These are phyloP conservation scores for Paramecium sexaurelia DNA, from an alignment of 73 alveolate genomes.

Conservation along the genomic window DNA sequence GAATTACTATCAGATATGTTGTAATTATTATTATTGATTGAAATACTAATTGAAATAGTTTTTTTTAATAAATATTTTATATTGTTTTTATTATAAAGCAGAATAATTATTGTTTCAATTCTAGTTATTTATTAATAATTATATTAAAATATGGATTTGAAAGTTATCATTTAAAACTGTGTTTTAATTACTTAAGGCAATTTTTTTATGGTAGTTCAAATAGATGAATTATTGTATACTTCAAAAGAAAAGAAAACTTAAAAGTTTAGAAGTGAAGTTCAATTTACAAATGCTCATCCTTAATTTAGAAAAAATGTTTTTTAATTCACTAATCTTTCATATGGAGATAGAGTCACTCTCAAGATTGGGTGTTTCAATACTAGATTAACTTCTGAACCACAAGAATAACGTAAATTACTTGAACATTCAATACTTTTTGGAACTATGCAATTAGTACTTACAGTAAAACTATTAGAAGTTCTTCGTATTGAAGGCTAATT, in stretches of 20 bases:
- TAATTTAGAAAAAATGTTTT: conserved; percentile 77
- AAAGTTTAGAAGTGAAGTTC: conserved; percentile 80
- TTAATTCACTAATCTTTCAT: conserved; percentile 72
- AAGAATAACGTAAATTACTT: conserved; percentile 72
- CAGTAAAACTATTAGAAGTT: conserved; percentile 74
- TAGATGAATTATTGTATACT: conserved; percentile 80
- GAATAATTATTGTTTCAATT: neutral
- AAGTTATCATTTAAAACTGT: conserved; percentile 74
- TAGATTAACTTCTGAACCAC: conserved; percentile 70
- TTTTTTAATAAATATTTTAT: neutral
- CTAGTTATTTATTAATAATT: neutral
- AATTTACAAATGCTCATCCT: conserved; percentile 65
- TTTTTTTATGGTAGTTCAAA: conserved; percentile 78
- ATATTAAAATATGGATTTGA: conserved; percentile 63
- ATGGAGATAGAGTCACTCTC: conserved; percentile 78
- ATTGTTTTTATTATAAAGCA: neutral
- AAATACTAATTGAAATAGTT: too few species aligned
- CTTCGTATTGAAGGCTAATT: conserved; percentile 75
- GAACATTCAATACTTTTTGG: conserved; percentile 78
- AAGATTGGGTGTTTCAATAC: conserved; percentile 80
- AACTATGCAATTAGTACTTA: conserved; percentile 71
- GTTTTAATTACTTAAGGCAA: conserved; percentile 74
- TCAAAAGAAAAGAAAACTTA: conserved; percentile 75
- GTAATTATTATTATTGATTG: too few species aligned
- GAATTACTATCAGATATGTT: too few species aligned